phyloP scores from a whole-genome alignment of 768 basidiomycete species.

The Scleroderma bovista region DNA sequence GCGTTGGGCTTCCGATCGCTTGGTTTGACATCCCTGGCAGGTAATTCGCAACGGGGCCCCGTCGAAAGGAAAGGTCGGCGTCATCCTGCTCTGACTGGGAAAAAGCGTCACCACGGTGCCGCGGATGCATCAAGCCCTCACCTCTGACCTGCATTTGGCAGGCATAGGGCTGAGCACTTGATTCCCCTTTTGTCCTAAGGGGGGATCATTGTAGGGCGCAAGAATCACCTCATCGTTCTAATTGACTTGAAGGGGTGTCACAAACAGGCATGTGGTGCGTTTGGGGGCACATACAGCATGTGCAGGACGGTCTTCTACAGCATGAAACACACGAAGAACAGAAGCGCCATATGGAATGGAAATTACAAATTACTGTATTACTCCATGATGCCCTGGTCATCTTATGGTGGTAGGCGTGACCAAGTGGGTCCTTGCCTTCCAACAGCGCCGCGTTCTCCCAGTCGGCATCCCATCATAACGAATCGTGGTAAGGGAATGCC shows the following conservation, averaged over 20 bases:
- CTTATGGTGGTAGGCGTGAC: too few relatives aligned
- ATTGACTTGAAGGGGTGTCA: background rate
- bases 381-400: background rate
- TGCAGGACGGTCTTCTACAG: background rate
- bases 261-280: background rate
- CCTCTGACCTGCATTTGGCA: background rate
- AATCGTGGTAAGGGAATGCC: background rate
- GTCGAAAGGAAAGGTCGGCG: too few relatives aligned
- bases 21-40: background rate
- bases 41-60: background rate
- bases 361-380: background rate
- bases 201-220: background rate
- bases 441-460: too few relatives aligned
- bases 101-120: background rate
- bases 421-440: background rate
- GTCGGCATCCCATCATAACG: background rate
- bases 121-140: background rate
- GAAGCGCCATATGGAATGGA: background rate
- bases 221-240: background rate
- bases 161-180: too few relatives aligned
- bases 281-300: background rate
- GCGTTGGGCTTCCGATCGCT: background rate
- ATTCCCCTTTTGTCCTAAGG: background rate
- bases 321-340: constrained; percentile 1
- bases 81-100: background rate